Base-by-base conservation (phyloP, 2,329 filamentous ascomycete species). In the Cladosporium sp. region DNA sequence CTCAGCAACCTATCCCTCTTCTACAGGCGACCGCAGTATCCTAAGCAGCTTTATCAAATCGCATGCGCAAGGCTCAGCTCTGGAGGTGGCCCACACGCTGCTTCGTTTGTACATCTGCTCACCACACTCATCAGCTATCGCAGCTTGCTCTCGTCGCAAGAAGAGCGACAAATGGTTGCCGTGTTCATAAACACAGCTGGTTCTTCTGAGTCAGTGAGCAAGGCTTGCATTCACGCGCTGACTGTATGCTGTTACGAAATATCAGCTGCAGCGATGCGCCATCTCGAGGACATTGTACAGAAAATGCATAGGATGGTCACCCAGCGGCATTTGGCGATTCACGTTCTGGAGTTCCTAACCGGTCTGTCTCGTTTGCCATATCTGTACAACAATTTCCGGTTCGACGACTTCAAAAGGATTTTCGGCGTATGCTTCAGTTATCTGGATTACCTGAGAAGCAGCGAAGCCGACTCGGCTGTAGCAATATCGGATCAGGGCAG, bases 281-380 rank as follows among this genome's bases (percentile, higher is more conserved):
- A 84, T 16, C 77, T 97, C 55, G 87, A 92, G 43, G 86, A 84
- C 43, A 89, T 97, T 59, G 77, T 98, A 52, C 87, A 91, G 63
- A 92, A 89, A 66, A 95, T 98, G 88, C 86, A 91, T 1, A 89
- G 91, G 61, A 95, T 96, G 63, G 95, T 98, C 63, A 97, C 93
- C 1, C 91, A 95, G 63, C 85, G 89, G 6, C 83, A 91, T 53
- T 86, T 96, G 34, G 90, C 92, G 9, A 86, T 96, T 56, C 93
- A 98, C 65, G 95, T 98, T 56, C 77, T 98, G 46, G 93, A 98
- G 65, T 97, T 98, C 64, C 75, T 98, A n/a, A 87, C 89, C 9
- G 86, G 89, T 46, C 78, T 98, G 28, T 90, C 91, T 49, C 85
- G 92, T 34, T 75, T 96, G 54, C 89, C 88, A 9, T 82, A 89